Evolutionary conservation across 768 basidiomycete species (phyloP).

Genomic region (Tephrocybe rancida): DNA sequence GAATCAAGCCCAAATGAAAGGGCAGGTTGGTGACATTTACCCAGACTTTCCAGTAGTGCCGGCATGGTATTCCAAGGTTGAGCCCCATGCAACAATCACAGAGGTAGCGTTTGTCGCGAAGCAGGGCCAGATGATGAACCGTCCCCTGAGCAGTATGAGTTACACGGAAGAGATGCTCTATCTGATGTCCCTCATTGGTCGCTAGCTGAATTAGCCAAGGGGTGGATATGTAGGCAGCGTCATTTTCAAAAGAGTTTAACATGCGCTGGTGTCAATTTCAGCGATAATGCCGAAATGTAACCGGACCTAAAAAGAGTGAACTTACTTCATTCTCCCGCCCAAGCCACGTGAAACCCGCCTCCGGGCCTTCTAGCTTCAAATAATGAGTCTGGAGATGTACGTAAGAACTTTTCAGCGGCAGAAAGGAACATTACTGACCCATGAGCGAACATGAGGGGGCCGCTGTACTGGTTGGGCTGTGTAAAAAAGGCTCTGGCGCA

Average conservation of each 20-base stretch:
- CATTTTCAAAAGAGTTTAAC: constrained; percentile 24
- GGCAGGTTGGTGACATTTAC: constrained; percentile 13
- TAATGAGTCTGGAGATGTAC: neutral
- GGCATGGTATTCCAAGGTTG: constrained; percentile 28
- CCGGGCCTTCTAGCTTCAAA: constrained; percentile 5
- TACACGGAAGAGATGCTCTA: constrained; percentile 21
- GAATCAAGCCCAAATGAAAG: constrained; percentile 27
- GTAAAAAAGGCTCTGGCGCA: constrained; percentile 32
- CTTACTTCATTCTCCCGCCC: constrained; percentile 17
- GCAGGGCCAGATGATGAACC: constrained; percentile 23
- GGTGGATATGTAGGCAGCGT: constrained; percentile 23
- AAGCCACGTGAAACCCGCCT: constrained; percentile 21
- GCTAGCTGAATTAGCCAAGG: constrained; percentile 24
- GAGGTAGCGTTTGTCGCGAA: constrained; percentile 20
- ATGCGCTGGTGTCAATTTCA: constrained; percentile 6
- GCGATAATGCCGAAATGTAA: neutral
- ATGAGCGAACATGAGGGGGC: constrained; percentile 23
- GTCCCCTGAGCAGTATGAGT: constrained; percentile 13
- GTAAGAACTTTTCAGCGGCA: too few relatives aligned
- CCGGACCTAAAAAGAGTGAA: neutral
- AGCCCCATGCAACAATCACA: constrained; percentile 31
- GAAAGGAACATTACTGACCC: constrained; percentile 20
- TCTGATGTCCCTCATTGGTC: constrained; percentile 9
- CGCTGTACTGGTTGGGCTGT: constrained; percentile 18
- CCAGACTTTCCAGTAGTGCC: constrained; percentile 23